A percentile compares a stretch with the other conserved stretches of the same genome.
Conservation (phyloP, 2,329 filamentous ascomycete species). For the Cordyceps cateniannulata region DNA sequence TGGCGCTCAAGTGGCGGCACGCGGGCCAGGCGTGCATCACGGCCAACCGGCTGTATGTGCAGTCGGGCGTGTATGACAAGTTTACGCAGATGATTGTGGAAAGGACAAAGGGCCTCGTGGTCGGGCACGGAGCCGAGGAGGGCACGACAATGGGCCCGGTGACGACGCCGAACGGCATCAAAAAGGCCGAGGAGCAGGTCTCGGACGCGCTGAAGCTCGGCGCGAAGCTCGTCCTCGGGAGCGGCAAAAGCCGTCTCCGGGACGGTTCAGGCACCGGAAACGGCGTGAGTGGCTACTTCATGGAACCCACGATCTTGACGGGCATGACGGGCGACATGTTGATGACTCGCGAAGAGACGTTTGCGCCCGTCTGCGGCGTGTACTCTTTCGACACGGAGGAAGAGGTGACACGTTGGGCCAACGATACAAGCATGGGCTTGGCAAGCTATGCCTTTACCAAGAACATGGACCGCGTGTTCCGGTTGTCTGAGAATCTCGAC, state of each 20-base stretch:
- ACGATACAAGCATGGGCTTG: constrained; percentile 60
- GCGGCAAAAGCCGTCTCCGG: not conserved
- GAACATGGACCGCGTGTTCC: constrained; percentile 34
- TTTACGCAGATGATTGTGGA: constrained; percentile 51
- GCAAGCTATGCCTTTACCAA: constrained; percentile 65
- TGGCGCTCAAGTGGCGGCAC: constrained; percentile 60
- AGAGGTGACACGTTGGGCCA: constrained; percentile 61
- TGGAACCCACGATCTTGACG: constrained; percentile 61
- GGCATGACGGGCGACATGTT: constrained; percentile 62
- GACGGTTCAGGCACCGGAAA: constrained; percentile 33
- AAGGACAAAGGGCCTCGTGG: constrained; percentile 45
- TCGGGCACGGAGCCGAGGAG: constrained; percentile 52
- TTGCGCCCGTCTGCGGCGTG: constrained; percentile 63
- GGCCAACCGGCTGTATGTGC: constrained; percentile 55
- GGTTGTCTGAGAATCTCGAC: constrained; percentile 43
- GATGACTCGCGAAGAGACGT: constrained; percentile 63
- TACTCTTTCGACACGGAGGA: constrained; percentile 65
- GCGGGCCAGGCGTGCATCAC: constrained; percentile 69
- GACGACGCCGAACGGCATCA: constrained; percentile 26
- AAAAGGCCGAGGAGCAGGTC: constrained; percentile 41
- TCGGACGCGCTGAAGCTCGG: constrained; percentile 42
- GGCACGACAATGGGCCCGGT: constrained; percentile 30
- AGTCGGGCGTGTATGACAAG: constrained; percentile 52
- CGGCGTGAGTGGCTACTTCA: constrained; percentile 53
- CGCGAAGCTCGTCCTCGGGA: constrained; percentile 10